Evolutionary conservation across 805 yeast genomes (phyloP).

Genomic region (Teunomyces lycoperdinae): DNA sequence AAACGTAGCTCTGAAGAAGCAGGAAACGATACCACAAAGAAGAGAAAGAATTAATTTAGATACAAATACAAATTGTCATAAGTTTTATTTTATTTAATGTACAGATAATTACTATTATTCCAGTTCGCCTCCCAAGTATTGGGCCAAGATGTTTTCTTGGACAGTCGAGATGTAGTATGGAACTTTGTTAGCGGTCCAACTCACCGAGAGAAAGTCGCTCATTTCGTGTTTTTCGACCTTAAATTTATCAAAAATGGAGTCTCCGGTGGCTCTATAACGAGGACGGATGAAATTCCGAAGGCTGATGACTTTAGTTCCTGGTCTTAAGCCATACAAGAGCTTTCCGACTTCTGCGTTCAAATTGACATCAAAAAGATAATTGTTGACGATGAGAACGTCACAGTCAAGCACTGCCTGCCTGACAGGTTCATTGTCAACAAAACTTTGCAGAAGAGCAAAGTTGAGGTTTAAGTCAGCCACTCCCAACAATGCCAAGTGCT

Average conservation of each 20-base stretch:
- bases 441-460: slow-evolving; percentile 66
- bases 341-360: slow-evolving; percentile 67
- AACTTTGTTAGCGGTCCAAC: slow-evolving; percentile 88
- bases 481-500: slow-evolving; percentile 63
- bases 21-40: slow-evolving; percentile 1
- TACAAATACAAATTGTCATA: background rate
- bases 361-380: slow-evolving; percentile 77
- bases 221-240: slow-evolving; percentile 56
- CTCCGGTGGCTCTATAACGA: slow-evolving; percentile 61
- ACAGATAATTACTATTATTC: background rate
- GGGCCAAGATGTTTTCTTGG: slow-evolving; percentile 35
- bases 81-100: background rate
- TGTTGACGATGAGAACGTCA: slow-evolving; percentile 76
- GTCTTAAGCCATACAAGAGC: slow-evolving; percentile 59
- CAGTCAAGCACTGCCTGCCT: slow-evolving; percentile 52
- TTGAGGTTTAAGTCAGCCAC: slow-evolving; percentile 53
- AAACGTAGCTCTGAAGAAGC: background rate
- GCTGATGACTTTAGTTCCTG: slow-evolving; percentile 77
- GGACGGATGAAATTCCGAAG: slow-evolving; percentile 77
- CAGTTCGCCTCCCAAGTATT: slow-evolving; percentile 21
- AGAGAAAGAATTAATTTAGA: background rate
- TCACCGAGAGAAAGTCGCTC: slow-evolving; percentile 70
- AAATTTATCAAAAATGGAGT: slow-evolving; percentile 61
- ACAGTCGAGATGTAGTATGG: slow-evolving; percentile 77
- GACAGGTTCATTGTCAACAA: slow-evolving; percentile 63